These are phyloP conservation scores for Kodamaea kakaduensis DNA, from an alignment of 805 yeast genomes.

Conservation along the genomic window DNA sequence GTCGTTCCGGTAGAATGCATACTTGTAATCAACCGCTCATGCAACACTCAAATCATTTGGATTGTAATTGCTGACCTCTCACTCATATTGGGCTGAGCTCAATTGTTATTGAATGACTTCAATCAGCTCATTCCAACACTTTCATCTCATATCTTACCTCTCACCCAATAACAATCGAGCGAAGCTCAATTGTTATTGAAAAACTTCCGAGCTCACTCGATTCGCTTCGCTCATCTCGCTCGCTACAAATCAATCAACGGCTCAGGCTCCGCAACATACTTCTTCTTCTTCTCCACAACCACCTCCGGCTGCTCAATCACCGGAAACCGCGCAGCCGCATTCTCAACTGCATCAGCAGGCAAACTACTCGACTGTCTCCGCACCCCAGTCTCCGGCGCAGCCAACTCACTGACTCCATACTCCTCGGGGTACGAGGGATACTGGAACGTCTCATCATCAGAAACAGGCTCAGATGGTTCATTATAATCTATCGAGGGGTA, in stretches of 20 bases:
- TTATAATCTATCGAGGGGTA: conserved; percentile 5
- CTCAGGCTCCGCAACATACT: conserved; percentile 31
- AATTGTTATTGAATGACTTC: no score
- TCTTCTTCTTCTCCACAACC: conserved; percentile 8
- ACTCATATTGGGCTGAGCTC: no score
- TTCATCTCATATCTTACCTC: no score
- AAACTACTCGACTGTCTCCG: conserved; percentile 13
- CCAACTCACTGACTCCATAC: conserved; percentile 6
- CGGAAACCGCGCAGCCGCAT: conserved; percentile 13
- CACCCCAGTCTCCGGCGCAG: conserved; percentile 1
- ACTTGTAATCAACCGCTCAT: no score
- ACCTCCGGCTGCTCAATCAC: conserved; percentile 12
- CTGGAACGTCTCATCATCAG: conserved; percentile 8
- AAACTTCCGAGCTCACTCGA: no score
- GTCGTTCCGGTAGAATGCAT: no score
- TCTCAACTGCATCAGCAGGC: conserved; percentile 14
- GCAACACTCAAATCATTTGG: no score
- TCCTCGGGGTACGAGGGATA: conserved; percentile 8
- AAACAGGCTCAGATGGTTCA: conserved; percentile 12
- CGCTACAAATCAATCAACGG: conserved; percentile 37
- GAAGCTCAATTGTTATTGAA: no score
- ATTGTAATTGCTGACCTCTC: no score
- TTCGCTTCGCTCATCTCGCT: neutral
- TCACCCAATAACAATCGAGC: no score
- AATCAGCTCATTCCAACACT: no score